Conservation (phyloP, 2,329 filamentous ascomycete genomes). For the Aspergillus sp. region DNA sequence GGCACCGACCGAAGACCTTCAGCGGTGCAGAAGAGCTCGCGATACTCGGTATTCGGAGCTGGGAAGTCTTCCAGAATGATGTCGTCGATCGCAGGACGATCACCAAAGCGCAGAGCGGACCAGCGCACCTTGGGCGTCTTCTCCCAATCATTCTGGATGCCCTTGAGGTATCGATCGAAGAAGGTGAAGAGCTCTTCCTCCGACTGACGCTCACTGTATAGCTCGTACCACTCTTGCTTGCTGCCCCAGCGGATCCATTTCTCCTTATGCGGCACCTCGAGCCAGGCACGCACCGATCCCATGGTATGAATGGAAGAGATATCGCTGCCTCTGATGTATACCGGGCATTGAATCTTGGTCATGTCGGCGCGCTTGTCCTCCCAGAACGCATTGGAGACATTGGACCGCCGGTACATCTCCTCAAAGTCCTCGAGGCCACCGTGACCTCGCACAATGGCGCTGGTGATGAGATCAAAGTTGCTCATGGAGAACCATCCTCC, state of each 20-base stretch:
- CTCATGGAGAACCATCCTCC: conserved; percentile 42
- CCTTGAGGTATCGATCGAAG: conserved; percentile 49
- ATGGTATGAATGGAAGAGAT: conserved; percentile 35
- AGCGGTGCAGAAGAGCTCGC: conserved; percentile 28
- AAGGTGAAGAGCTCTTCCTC: conserved; percentile 42
- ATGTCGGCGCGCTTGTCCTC: conserved; percentile 39
- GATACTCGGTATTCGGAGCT: conserved; percentile 33
- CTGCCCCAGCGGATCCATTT: conserved; percentile 46
- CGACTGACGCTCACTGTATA: conserved; percentile 36
- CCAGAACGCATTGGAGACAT: conserved; percentile 36
- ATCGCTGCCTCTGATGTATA: conserved; percentile 36
- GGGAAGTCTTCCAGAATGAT: conserved; percentile 36
- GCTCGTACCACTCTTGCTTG: conserved; percentile 48
- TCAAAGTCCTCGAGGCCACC: conserved; percentile 36
- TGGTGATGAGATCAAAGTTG: conserved; percentile 45
- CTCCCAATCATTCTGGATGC: conserved; percentile 47
- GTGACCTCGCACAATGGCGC: conserved; percentile 36
- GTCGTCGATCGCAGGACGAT: conserved; percentile 25
- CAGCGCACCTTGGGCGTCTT: conserved; percentile 47
- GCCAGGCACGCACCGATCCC: conserved; percentile 38
- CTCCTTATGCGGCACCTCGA: conserved; percentile 35
- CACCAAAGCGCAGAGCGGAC: conserved; percentile 40
- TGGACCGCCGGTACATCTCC: conserved; percentile 42
- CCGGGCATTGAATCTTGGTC: conserved; percentile 34
- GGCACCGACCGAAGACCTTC: conserved; percentile 8